Evolutionary conservation across 2,329 filamentous ascomycete species (phyloP), one percentile per base, ranked within the genome.

Genomic region (Penicillium sp.): DNA sequence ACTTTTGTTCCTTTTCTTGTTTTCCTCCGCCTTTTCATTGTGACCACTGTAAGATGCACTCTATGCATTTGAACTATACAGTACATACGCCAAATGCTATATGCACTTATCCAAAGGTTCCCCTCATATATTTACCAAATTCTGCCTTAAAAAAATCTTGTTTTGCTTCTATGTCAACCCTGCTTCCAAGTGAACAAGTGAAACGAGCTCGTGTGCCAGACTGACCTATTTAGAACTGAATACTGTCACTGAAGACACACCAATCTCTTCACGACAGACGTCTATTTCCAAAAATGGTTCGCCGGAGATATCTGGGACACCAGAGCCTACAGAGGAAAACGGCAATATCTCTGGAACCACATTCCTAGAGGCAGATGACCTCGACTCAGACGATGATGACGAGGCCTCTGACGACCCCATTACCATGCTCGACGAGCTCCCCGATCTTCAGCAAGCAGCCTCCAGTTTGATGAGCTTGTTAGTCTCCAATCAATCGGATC

Each of bases 381-480:
- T 24, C 68, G 21, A 61, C 58, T 19, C 65, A 63, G n/a, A 55
- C 7, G 57, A 61, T n/a, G 56, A 58, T 8, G 59, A 63, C 24
- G 56, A 58, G 10, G 65, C 68, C 0, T 67, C 71, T 5, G 55
- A 75, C 7, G 72, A 79, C 47, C 60, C 63, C 5, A 61, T 73
- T 8, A 64, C 72, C 41, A 72, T 79, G 63, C 60, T 75, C 4
- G 75, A 79, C 48, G 65, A 66, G 11, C 68, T 80, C 7, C 73
- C 72, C 21, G 71, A 75, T 26, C 66, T 80, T 5, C 70, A 74
- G 22, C 56, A 66, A 39, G 63, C 67, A 4, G 68, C 77, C 8
- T 58, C 61, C 11, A 61, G 64, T n/a, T 62, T 79, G 2, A 58
- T 80, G 22, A 66, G 74, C 13, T 67, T 76, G 4, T 67, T 79